Evolutionary conservation across 2,329 filamentous ascomycete genomes (phyloP), one percentile per base, ranked within the genome.

Genomic region (Thermoascus crustaceus): DNA sequence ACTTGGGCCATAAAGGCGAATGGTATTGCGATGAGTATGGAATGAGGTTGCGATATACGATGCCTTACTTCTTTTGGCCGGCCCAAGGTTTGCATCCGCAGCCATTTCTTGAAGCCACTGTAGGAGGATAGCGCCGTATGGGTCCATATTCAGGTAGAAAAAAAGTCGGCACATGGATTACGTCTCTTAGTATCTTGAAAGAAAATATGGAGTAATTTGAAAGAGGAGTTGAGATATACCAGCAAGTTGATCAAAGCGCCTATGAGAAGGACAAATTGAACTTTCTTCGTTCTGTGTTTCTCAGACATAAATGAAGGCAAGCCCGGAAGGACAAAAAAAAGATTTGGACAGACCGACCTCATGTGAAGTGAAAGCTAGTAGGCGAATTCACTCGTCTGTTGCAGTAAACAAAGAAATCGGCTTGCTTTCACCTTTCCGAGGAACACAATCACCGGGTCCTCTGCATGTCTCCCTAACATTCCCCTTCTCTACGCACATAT

Each of bases 1-100:
- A 38, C 18, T 23, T 47, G 42, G 19, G 46, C 48, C 40, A 49
- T 42, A n/a, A 21, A 50, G 46, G 10, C 43, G 42, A 27, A 32
- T 41, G 14, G 27, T 20, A 26, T 46, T 50, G n/a, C 24, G 32
- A 29, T 48, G 46, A 11, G 22, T 23, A 11, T 23, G 16, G 37
- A 42, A 50, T 20, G 40, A 42, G n/a, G 32, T 32, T 10, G 23
- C 16, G 16, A 49, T 41, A 23, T 46, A 45, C 18, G 39, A 38
- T 13, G 45, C 43, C 29, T 37, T 35, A 24, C 41, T 29, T 16
- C 43, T 42, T 17, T 23, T 19, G 7, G 35, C 32, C 21, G 40
- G 11, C 29, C 32, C 20, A 18, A 35, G 10, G 13, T 18, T 13
- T 7, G 37, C 24, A 32, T 47, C 35, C 9, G 36, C 25, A 27